Evolutionary conservation across 768 basidiomycete species (phyloP).

Genomic region (Paxillus rubicundulus): DNA sequence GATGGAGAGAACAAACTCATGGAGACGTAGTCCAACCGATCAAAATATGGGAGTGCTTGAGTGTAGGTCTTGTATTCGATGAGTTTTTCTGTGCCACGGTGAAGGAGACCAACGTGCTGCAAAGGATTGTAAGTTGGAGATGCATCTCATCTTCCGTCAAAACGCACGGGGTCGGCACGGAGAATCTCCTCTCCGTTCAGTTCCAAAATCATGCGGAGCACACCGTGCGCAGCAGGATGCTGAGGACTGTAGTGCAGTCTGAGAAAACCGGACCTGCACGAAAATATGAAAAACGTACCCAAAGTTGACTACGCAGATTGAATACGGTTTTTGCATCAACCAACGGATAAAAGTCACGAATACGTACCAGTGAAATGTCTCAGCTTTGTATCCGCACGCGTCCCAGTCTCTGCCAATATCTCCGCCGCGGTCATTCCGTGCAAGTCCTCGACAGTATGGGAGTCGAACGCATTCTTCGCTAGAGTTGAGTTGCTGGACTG

Average conservation of each 20-base stretch:
- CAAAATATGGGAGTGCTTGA: constrained; percentile 97
- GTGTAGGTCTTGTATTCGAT: constrained; percentile 99
- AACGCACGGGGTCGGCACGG: constrained; percentile 73
- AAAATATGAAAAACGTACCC: constrained; percentile 46
- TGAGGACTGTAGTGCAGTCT: constrained; percentile 52
- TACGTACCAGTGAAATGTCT: constrained; percentile 88
- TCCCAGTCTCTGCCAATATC: constrained; percentile 72
- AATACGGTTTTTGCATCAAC: constrained; percentile 6
- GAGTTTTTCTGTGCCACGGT: constrained; percentile 97
- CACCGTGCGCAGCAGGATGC: constrained; percentile 98
- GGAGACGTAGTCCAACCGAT: constrained; percentile 97
- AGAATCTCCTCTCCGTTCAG: constrained; percentile 96
- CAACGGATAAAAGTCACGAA: background rate
- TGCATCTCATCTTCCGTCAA: background rate
- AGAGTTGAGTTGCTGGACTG: constrained; percentile 29
- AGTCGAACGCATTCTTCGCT: constrained; percentile 54
- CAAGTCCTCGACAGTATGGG: constrained; percentile 80
- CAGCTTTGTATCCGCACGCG: constrained; percentile 73
- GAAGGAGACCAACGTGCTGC: constrained; percentile 91
- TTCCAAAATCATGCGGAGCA: constrained; percentile 95
- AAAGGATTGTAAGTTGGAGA: constrained; percentile 7
- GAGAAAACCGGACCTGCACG: background rate
- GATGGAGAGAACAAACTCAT: constrained; percentile 73
- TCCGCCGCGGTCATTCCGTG: constrained; percentile 77
- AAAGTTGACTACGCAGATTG: constrained; percentile 75